phyloP scores from a whole-genome alignment of 2,329 filamentous ascomycete genomes.

The Pseudogymnoascus pannorum region DNA sequence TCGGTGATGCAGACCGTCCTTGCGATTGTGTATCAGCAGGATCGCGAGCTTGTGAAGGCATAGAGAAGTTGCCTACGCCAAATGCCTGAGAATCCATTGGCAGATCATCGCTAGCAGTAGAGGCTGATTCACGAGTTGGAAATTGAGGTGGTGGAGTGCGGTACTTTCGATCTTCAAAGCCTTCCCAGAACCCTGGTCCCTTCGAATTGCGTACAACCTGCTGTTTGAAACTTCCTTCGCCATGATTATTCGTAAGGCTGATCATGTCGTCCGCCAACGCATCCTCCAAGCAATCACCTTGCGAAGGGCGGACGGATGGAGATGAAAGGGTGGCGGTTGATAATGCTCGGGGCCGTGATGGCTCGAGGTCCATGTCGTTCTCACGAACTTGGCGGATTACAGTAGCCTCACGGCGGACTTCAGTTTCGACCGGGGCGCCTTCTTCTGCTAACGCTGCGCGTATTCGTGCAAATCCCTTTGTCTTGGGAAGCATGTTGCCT shows the following conservation, averaged over 20 bases:
- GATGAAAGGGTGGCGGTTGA: constrained; percentile 59
- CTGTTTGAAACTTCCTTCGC: constrained; percentile 57
- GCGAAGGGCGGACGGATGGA: constrained; percentile 53
- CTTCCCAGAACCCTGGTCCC: constrained; percentile 71
- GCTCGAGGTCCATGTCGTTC: constrained; percentile 63
- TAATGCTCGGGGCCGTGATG: constrained; percentile 32
- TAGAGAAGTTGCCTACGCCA: neutral
- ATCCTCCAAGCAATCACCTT: constrained; percentile 59
- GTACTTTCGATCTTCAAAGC: constrained; percentile 61
- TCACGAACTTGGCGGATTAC: constrained; percentile 93
- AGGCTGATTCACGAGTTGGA: constrained; percentile 52
- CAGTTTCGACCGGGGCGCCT: constrained; percentile 76
- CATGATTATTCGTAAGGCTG: neutral
- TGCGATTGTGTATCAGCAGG: constrained; percentile 11
- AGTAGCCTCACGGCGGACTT: constrained; percentile 85
- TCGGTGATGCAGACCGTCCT: constrained; percentile 23
- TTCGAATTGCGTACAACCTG: constrained; percentile 66
- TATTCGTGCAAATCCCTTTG: constrained; percentile 90
- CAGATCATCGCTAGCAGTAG: constrained; percentile 60
- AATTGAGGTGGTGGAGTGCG: constrained; percentile 44
- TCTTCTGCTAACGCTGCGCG: constrained; percentile 86
- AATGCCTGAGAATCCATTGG: constrained; percentile 61
- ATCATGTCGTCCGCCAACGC: constrained; percentile 64
- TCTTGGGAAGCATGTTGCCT: constrained; percentile 92
- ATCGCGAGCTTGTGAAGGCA: constrained; percentile 8